Evolutionary conservation across 768 basidiomycete species (phyloP).

Genomic region (Tricholoma sp.): DNA sequence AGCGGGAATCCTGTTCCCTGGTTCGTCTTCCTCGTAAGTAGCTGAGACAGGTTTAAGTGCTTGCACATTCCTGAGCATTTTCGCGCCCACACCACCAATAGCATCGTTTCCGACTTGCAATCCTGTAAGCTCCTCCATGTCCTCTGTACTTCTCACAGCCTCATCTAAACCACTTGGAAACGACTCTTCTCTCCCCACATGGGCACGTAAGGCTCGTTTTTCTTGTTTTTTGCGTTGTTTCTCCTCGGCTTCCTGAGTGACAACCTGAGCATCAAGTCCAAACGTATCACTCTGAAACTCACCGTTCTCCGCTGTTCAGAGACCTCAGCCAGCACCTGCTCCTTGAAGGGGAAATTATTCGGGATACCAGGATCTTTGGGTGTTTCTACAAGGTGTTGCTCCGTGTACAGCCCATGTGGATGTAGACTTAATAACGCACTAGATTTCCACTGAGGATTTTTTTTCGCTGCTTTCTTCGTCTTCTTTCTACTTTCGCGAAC

Average conservation of each 20-base stretch:
- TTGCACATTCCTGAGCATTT: conserved; percentile 29
- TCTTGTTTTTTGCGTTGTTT: conserved; percentile 64
- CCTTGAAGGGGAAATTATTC: conserved; percentile 91
- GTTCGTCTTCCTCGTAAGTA: conserved; percentile 28
- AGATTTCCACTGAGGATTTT: conserved; percentile 83
- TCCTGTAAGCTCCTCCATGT: conserved; percentile 23
- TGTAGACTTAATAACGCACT: conserved; percentile 43
- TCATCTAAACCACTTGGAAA: background rate
- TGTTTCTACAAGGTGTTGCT: conserved; percentile 43
- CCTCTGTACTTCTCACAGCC: conserved; percentile 19
- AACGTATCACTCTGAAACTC: conserved; percentile 15
- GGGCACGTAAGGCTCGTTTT: conserved; percentile 39
- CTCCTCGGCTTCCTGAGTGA: conserved; percentile 65
- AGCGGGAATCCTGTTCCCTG: conserved; percentile 52
- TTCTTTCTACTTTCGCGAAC: conserved; percentile 75
- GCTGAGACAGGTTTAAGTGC: conserved; percentile 24
- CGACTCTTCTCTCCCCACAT: conserved; percentile 14
- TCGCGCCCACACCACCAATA: conserved; percentile 42
- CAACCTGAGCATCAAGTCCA: conserved; percentile 1
- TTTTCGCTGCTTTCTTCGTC: conserved; percentile 66
- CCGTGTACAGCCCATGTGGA: background rate
- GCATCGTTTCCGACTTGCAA: conserved; percentile 48
- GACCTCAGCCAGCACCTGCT: conserved; percentile 88
- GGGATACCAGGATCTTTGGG: conserved; percentile 92
- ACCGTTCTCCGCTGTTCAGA: conserved; percentile 77